Percentiles rank a stretch among this genome's conserved stretches.
phyloP scores from a whole-genome alignment of 306 rosid genomes.

The Cucurbita moschata region DNA sequence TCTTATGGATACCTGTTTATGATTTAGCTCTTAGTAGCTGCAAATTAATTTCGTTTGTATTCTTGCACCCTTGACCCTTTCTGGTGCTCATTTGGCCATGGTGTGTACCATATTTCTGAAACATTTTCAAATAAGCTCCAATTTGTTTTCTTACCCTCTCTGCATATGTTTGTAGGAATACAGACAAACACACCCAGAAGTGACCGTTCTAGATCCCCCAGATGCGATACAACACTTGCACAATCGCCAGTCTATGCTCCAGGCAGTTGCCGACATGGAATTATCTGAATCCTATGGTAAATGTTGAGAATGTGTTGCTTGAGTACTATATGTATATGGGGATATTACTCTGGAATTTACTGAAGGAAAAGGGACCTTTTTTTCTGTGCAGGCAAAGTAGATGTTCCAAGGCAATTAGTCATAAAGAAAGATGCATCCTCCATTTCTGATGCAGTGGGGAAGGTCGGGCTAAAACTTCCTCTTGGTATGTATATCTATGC shows the following conservation, averaged over 20 bases:
- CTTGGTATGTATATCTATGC: slow-evolving; percentile 41
- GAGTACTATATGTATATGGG: background rate
- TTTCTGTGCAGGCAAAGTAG: slow-evolving; percentile 49
- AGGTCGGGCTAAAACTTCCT: slow-evolving; percentile 60
- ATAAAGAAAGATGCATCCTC: slow-evolving; percentile 70
- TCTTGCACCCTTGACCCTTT: background rate
- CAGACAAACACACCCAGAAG: slow-evolving; percentile 71
- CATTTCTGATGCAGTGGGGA: slow-evolving; percentile 55
- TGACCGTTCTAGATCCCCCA: slow-evolving; percentile 89
- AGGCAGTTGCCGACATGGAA: slow-evolving; percentile 83
- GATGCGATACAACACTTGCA: slow-evolving; percentile 78
- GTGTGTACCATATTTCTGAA: slow-evolving; percentile 2
- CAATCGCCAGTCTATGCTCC: slow-evolving; percentile 83
- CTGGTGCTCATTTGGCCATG: background rate
- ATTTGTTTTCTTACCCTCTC: background rate
- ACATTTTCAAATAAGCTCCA: slow-evolving; percentile 8
- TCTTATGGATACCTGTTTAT: background rate
- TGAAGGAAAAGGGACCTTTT: background rate
- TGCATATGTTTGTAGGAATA: slow-evolving; percentile 47
- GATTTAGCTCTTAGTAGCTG: background rate
- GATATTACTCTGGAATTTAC: slow-evolving; percentile 2
- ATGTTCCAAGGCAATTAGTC: slow-evolving; percentile 72
- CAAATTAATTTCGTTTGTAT: background rate
- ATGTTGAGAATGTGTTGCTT: background rate
- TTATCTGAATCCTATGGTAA: slow-evolving; percentile 67